Evolutionary conservation across 164 flowering plant species (phyloP).

Genomic region (Chimonanthus salicifolius): DNA sequence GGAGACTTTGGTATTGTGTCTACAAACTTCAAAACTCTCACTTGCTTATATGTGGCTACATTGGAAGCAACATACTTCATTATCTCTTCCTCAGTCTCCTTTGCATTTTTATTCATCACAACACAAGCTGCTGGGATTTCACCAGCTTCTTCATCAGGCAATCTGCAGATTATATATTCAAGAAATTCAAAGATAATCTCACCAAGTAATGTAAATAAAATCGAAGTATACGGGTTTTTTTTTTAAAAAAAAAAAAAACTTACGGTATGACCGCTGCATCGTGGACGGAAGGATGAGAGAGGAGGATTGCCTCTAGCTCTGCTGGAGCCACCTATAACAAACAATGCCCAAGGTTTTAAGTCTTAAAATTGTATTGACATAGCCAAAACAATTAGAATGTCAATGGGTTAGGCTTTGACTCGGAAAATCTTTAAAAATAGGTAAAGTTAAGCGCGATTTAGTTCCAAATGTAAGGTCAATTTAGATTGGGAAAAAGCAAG

Average conservation of each 20-base stretch:
- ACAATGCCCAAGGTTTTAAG: background rate
- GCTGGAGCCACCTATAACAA: slow-evolving; percentile 87
- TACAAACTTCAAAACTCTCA: slow-evolving; percentile 72
- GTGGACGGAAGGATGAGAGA: slow-evolving; percentile 76
- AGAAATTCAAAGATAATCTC: background rate
- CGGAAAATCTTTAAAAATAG: no score
- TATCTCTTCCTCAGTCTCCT: slow-evolving; percentile 69
- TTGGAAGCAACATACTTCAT: slow-evolving; percentile 73
- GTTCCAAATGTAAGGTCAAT: no score
- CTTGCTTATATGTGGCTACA: slow-evolving; percentile 75
- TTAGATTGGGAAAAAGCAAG: no score
- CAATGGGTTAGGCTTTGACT: background rate
- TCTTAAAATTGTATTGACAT: background rate
- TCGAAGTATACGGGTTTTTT: background rate
- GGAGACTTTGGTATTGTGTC: slow-evolving; percentile 82
- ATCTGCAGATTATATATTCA: slow-evolving; percentile 27
- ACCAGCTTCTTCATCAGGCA: slow-evolving; percentile 93
- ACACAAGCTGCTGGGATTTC: slow-evolving; percentile 95
- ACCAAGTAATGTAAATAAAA: background rate
- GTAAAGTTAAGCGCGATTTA: no score
- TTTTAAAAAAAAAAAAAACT: slow-evolving; percentile 10
- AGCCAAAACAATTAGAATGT: background rate
- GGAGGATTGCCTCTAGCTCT: slow-evolving; percentile 85
- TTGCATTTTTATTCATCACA: slow-evolving; percentile 52
- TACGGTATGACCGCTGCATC: slow-evolving; percentile 94